phyloP scores from a whole-genome alignment of 148 eudicot species.

The Fagopyrum homotropicum region DNA sequence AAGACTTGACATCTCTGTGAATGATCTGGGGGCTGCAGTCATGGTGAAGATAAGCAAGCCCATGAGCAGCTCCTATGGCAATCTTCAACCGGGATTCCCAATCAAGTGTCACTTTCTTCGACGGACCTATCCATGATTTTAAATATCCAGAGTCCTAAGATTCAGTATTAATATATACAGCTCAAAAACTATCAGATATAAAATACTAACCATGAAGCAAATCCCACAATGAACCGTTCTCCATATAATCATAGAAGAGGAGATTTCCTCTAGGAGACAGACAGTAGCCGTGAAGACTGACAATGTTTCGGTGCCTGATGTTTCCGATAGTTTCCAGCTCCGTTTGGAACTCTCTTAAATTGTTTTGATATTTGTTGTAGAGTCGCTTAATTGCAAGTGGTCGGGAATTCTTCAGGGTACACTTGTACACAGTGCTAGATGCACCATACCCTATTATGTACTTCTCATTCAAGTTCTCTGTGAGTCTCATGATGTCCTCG shows the following conservation, averaged over 20 bases:
- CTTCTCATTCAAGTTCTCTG: conserved; percentile 62
- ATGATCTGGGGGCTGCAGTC: conserved; percentile 63
- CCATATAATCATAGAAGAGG: conserved; percentile 73
- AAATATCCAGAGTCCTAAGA: background rate
- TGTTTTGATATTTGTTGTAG: conserved; percentile 37
- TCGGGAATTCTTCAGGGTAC: conserved; percentile 57
- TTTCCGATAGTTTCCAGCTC: conserved; percentile 65
- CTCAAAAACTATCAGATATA: background rate
- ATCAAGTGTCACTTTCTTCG: conserved; percentile 62
- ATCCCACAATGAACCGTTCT: conserved; percentile 75
- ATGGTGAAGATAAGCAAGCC: conserved; percentile 70
- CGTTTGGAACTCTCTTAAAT: conserved; percentile 51
- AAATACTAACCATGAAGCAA: conserved; percentile 53
- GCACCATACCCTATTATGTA: conserved; percentile 67
- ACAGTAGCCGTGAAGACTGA: conserved; percentile 62
- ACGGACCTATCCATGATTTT: conserved; percentile 24
- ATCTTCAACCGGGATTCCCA: conserved; percentile 63
- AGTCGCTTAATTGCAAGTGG: conserved; percentile 69
- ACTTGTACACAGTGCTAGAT: conserved; percentile 66
- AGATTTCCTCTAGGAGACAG: conserved; percentile 54
- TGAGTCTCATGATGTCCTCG: conserved; percentile 60
- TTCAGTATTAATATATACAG: background rate
- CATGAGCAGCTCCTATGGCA: conserved; percentile 73
- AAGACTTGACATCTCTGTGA: conserved; percentile 71
- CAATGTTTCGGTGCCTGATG: conserved; percentile 60